Percentiles rank a stretch among this genome's conserved stretches.
Evolutionary conservation across 768 basidiomycete genomes (phyloP).

Genomic region (Mycena epipterygia): DNA sequence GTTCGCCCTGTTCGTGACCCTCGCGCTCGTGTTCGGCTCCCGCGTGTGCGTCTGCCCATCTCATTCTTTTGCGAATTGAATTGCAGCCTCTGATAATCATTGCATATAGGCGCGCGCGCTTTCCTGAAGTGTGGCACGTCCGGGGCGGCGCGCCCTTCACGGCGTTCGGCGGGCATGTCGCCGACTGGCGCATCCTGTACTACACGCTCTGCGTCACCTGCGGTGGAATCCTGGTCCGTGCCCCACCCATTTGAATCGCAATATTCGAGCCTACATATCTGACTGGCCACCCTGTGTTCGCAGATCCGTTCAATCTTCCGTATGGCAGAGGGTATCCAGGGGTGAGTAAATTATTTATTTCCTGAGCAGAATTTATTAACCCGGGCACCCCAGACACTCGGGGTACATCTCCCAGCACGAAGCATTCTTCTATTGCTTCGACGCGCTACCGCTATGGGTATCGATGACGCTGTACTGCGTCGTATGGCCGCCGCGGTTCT

Average conservation of each 20-base stretch:
- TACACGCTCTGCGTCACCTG: background rate
- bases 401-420: slow-evolving; percentile 17
- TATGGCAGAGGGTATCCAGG: background rate
- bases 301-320: background rate
- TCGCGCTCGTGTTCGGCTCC: background rate
- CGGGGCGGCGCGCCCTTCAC: background rate
- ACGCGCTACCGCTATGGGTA: slow-evolving; percentile 27
- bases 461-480: slow-evolving; percentile 25
- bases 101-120: background rate
- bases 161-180: background rate
- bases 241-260: background rate
- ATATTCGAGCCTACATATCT: too few relatives aligned
- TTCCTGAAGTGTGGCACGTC: background rate
- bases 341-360: too few relatives aligned
- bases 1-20: background rate
- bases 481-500: slow-evolving; percentile 23
- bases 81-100: background rate
- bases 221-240: background rate
- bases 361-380: too few relatives aligned
- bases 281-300: too few relatives aligned
- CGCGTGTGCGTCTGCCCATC: background rate
- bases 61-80: too few relatives aligned
- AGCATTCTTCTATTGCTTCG: slow-evolving; percentile 18
- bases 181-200: background rate
- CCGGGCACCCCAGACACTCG: background rate